Percentiles rank a stretch among this genome's conserved stretches.
These are phyloP conservation scores for Triangularia setosa DNA, from an alignment of 2,329 filamentous ascomycete genomes.

Conservation along the genomic window DNA sequence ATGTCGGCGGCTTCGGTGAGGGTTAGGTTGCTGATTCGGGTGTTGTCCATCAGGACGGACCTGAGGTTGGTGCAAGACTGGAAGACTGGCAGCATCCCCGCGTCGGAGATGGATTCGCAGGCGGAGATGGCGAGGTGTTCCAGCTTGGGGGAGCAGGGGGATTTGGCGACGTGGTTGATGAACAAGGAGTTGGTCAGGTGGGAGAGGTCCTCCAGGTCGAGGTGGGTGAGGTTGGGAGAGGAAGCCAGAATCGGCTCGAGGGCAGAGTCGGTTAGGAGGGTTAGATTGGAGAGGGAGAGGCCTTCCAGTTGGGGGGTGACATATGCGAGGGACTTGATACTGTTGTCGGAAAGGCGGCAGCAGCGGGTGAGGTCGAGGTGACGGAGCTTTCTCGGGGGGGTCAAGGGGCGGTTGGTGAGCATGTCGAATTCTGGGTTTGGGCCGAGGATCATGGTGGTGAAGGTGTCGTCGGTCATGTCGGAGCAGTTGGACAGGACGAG, in stretches of 20 bases:
- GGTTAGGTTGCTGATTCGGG: slow-evolving; percentile 79
- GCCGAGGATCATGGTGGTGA: slow-evolving; percentile 73
- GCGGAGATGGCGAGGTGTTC: slow-evolving; percentile 85
- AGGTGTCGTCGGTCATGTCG: slow-evolving; percentile 69
- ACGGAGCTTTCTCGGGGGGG: slow-evolving; percentile 72
- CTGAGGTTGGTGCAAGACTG: slow-evolving; percentile 67
- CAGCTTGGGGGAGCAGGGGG: slow-evolving; percentile 67
- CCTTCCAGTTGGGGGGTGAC: slow-evolving; percentile 78
- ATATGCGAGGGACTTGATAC: slow-evolving; percentile 67
- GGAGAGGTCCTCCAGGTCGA: slow-evolving; percentile 84
- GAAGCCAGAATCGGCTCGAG: slow-evolving; percentile 71
- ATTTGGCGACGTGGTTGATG: slow-evolving; percentile 66
- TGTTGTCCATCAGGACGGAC: slow-evolving; percentile 87
- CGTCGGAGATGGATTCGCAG: slow-evolving; percentile 80
- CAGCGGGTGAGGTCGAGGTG: slow-evolving; percentile 86
- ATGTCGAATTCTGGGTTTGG: slow-evolving; percentile 73
- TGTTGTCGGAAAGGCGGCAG: slow-evolving; percentile 64
- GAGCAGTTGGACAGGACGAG: slow-evolving; percentile 76
- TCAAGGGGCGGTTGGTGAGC: slow-evolving; percentile 70
- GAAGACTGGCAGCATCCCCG: slow-evolving; percentile 77
- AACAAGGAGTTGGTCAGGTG: slow-evolving; percentile 72
- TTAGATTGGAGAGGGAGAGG: slow-evolving; percentile 76
- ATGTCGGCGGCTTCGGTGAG: slow-evolving; percentile 81
- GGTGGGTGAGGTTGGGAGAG: slow-evolving; percentile 71
- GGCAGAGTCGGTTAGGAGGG: slow-evolving; percentile 67